phyloP scores from a whole-genome alignment of 1,284 basidiomycete genomes.

The Irpex sp. region DNA sequence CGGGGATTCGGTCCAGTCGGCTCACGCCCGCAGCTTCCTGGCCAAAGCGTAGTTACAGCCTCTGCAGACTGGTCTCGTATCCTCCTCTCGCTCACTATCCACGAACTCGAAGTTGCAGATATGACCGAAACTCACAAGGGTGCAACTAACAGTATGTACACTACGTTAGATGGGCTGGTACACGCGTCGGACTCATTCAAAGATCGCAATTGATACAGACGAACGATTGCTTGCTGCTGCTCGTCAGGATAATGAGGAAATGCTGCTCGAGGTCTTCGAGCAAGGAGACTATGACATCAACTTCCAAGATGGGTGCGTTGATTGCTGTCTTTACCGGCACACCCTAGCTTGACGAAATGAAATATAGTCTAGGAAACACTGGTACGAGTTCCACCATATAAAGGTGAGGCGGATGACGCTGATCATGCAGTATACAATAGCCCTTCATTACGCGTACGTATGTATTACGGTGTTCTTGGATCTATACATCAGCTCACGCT shows the following conservation, averaged over 20 bases:
- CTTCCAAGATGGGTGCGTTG: constrained; percentile 67
- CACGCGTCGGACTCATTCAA: neutral
- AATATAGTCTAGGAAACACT: constrained; percentile 67
- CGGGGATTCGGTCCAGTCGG: neutral
- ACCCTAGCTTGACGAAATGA: neutral
- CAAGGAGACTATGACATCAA: constrained; percentile 67
- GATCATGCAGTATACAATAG: constrained; percentile 32
- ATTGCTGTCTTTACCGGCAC: neutral
- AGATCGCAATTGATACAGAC: constrained; percentile 39
- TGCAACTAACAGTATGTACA: constrained; percentile 38
- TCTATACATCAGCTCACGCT: neutral
- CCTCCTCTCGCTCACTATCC: neutral
- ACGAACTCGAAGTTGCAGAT: neutral
- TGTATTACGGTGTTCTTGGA: constrained; percentile 7
- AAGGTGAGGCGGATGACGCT: neutral
- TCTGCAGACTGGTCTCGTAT: neutral
- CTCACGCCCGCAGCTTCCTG: neutral
- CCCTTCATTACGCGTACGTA: constrained; percentile 78
- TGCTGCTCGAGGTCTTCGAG: constrained; percentile 61
- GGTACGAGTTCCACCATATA: constrained; percentile 30
- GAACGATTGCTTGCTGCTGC: constrained; percentile 75
- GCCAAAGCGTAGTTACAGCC: neutral
- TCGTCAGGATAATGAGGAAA: constrained; percentile 70
- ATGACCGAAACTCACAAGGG: constrained; percentile 22
- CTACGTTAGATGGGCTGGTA: neutral